Percentiles rank a stretch among this genome's conserved stretches.
These are phyloP conservation scores for Trichoderma virens DNA, from an alignment of 495 filamentous ascomycete species.

Conservation along the genomic window DNA sequence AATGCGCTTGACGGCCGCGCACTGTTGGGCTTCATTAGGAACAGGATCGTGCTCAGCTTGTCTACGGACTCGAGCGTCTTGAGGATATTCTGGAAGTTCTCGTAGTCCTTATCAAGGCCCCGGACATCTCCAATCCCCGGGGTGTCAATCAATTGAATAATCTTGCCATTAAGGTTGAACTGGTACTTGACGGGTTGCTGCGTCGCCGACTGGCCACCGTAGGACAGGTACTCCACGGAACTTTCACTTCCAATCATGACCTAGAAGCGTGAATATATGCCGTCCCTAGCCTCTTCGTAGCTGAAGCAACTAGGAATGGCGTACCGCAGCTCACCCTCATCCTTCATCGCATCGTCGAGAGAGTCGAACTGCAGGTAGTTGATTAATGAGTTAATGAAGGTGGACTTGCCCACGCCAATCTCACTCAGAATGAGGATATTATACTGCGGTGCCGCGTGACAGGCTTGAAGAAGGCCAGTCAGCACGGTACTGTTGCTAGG, in stretches of 20 bases:
- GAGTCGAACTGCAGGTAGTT: constrained; percentile 32
- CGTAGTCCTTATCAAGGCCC: constrained; percentile 25
- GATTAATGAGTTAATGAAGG: constrained; percentile 39
- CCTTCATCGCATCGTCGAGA: constrained; percentile 27
- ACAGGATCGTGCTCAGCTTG: constrained; percentile 34
- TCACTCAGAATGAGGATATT: constrained; percentile 40
- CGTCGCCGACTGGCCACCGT: constrained; percentile 29
- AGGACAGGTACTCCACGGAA: neutral
- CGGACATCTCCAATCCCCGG: constrained; percentile 38
- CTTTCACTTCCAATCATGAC: neutral
- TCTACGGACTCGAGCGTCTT: constrained; percentile 23
- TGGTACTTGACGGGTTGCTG: constrained; percentile 28
- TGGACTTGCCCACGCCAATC: constrained; percentile 37
- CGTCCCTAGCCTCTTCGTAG: neutral
- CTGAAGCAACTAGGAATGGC: constrained; percentile 33
- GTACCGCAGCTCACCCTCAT: constrained; percentile 18
- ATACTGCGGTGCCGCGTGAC: constrained; percentile 19
- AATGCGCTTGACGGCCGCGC: constrained; percentile 30
- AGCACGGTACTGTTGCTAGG: neutral
- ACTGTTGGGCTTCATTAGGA: constrained; percentile 39
- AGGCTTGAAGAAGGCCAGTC: constrained; percentile 11
- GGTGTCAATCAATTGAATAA: constrained; percentile 36
- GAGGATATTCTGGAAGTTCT: constrained; percentile 38
- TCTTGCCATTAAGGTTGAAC: constrained; percentile 17
- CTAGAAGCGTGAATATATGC: neutral